Evolutionary conservation across 2,329 filamentous ascomycete genomes (phyloP), one percentile per base, ranked within the genome.

Genomic region (Colletotrichum sp.): DNA sequence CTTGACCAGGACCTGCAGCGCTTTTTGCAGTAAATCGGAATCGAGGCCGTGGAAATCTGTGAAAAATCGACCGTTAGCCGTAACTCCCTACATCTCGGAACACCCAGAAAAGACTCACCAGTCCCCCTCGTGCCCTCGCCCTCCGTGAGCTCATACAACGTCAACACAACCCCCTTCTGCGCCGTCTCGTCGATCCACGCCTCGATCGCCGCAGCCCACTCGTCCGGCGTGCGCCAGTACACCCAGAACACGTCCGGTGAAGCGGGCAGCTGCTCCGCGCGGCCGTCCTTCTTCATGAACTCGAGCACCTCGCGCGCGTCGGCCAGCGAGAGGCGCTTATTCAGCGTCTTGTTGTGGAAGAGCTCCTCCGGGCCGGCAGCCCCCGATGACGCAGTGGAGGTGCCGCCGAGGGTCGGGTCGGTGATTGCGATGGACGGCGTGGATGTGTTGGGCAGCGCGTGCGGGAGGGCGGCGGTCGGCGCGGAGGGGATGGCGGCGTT

Each of bases 21-120:
- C 94, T 84, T 94, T 96, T 79, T 94, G 91, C 81, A 99, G 89
- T 77, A 98, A 85, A 28, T 96, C 95, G 62, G 90, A 88, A 82
- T 99, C 96, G 88, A 99, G 94, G n/a, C 95, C 95, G 84, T 95
- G 92, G 81, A 98, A 95, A 80, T 98, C 95, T 94, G 80, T 34
- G n/a, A 57, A 30, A n/a, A 69, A 26, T 80, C 80, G 13, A 26
- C 16, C 21, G 32, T 73, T 21, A 75, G 78, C 77, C 55, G 16
- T 39, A 3, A 15, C 5, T 6, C 32, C 32, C 12, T 2, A 34
- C 32, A 34, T 34, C 12, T 34, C 12, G 32, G 32, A 34, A 34
- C 32, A 36, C 34, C 7, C 34, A 36, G 16, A 28, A 39, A 12
- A 62, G 13, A 44, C 88, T 79, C 83, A 94, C 93, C 93, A 79